These are phyloP conservation scores for Phyllosticta capitalensis DNA, from an alignment of 2,329 filamentous ascomycete genomes.

Conservation along the genomic window DNA sequence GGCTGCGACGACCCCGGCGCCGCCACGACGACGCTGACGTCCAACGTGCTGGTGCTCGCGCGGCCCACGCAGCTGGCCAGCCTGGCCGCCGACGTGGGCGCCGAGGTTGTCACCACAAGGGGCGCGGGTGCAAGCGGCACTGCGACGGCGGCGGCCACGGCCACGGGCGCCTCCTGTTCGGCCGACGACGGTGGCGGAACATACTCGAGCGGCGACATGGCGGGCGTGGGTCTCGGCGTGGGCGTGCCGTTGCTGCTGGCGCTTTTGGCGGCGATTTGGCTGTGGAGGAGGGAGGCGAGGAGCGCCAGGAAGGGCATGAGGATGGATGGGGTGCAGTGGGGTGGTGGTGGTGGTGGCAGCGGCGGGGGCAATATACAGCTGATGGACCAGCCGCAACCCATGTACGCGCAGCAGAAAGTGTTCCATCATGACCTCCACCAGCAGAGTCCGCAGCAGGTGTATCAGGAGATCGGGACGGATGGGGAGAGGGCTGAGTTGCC, in stretches of 20 bases:
- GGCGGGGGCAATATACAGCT: not conserved
- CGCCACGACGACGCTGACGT: not conserved
- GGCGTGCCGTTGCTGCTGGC: slow-evolving; percentile 5
- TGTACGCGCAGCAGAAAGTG: no score
- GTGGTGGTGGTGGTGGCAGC: not conserved
- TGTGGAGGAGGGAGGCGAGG: slow-evolving; percentile 2
- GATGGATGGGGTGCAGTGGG: not conserved
- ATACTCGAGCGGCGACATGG: slow-evolving; percentile 5
- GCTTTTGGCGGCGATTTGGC: not conserved
- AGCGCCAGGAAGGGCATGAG: not conserved
- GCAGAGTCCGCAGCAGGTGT: not conserved
- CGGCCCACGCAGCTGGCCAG: not conserved
- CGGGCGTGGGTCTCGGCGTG: slow-evolving; percentile 8
- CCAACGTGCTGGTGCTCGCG: not conserved
- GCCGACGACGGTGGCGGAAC: no score
- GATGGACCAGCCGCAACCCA: no score
- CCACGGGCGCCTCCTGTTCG: no score
- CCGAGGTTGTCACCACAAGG: not conserved
- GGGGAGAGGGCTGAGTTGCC: not conserved
- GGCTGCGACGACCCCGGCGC: not conserved
- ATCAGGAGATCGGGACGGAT: not conserved
- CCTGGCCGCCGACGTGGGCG: not conserved
- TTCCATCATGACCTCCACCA: no score
- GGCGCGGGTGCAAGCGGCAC: no score
- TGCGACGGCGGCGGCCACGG: not conserved